phyloP scores from a whole-genome alignment of 2,329 filamentous ascomycete species.

The Exophiala viscosa region DNA sequence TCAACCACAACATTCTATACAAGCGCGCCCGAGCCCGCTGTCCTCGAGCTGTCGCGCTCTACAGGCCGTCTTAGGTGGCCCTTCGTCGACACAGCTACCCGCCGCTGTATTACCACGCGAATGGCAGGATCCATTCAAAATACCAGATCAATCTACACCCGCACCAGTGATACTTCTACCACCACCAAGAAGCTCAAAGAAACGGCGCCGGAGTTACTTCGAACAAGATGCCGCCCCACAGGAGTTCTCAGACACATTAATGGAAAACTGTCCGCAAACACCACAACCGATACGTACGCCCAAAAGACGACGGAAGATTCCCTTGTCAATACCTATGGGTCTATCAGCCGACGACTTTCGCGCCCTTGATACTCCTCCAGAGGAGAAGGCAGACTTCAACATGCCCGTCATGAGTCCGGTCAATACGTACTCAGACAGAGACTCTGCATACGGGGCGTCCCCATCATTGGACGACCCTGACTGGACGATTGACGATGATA shows the following conservation, averaged over 20 bases:
- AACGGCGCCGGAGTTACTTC: conserved; percentile 35
- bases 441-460: conserved; percentile 22
- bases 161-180: conserved; percentile 24
- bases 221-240: conserved; percentile 28
- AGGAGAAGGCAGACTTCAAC: conserved; percentile 24
- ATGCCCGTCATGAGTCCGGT: conserved; percentile 19
- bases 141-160: conserved; percentile 11
- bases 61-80: conserved; percentile 27
- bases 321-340: conserved; percentile 44
- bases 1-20: conserved; percentile 34
- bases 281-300: conserved; percentile 34
- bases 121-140: conserved; percentile 28
- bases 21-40: conserved; percentile 39
- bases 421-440: conserved; percentile 10
- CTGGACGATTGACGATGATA: conserved; percentile 43
- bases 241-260: conserved; percentile 22
- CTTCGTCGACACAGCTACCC: conserved; percentile 30
- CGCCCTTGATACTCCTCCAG: conserved; percentile 33
- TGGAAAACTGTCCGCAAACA: conserved; percentile 20
- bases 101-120: conserved; percentile 32
- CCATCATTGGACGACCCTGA: conserved; percentile 17
- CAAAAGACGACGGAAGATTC: conserved; percentile 42
- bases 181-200: conserved; percentile 37
- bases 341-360: conserved; percentile 44
- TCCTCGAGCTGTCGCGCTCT: conserved; percentile 29